These are phyloP conservation scores for Stereocaulon alpinum DNA, from an alignment of 495 filamentous ascomycete genomes.

Conservation along the genomic window DNA sequence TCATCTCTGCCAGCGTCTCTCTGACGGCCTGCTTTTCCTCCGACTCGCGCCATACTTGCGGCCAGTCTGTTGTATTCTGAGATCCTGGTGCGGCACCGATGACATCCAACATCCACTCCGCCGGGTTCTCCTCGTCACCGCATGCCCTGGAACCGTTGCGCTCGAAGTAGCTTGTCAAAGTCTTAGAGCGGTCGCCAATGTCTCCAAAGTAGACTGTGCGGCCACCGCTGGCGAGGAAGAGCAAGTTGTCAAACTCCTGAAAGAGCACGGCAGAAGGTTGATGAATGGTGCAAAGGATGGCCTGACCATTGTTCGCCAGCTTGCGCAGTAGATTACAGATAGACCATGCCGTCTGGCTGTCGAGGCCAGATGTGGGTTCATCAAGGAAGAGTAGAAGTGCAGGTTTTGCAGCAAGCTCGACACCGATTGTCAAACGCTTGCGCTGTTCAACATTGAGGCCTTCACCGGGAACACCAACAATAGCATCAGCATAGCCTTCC, in stretches of 20 bases:
- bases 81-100: slow-evolving; percentile 87
- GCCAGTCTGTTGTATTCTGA: slow-evolving; percentile 69
- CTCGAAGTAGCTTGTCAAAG: slow-evolving; percentile 70
- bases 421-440: slow-evolving; percentile 81
- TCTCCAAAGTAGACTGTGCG: slow-evolving; percentile 86
- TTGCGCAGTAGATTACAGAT: slow-evolving; percentile 72
- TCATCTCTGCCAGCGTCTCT: slow-evolving; percentile 58
- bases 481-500: slow-evolving; percentile 76
- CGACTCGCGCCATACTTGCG: slow-evolving; percentile 65
- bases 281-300: slow-evolving; percentile 87
- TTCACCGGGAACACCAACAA: slow-evolving; percentile 79
- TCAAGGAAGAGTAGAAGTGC: slow-evolving; percentile 85
- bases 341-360: slow-evolving; percentile 79
- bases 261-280: slow-evolving; percentile 87
- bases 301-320: slow-evolving; percentile 72
- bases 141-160: slow-evolving; percentile 64
- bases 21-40: slow-evolving; percentile 58
- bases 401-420: slow-evolving; percentile 85
- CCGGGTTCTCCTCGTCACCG: slow-evolving; percentile 68
- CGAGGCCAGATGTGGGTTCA: slow-evolving; percentile 77
- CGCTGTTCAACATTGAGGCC: slow-evolving; percentile 90
- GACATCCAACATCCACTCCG: slow-evolving; percentile 94
- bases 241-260: slow-evolving; percentile 77
- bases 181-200: slow-evolving; percentile 69
- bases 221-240: slow-evolving; percentile 75